These are phyloP conservation scores for Cyberlindnera euphorbiiphila DNA, from an alignment of 805 yeast species.

Conservation along the genomic window DNA sequence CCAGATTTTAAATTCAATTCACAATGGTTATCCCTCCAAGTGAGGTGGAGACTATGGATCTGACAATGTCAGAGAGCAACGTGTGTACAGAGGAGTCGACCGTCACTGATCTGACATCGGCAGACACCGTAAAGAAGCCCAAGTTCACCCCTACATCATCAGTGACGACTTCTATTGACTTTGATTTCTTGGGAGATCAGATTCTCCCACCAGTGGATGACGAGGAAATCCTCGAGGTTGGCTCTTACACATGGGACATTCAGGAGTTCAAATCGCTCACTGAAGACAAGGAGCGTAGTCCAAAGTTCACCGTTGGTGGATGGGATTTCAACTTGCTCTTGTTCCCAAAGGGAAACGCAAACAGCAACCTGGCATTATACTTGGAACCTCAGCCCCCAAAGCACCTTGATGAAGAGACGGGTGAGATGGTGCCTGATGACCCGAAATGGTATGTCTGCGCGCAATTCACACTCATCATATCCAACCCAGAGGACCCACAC, in stretches of 20 bases:
- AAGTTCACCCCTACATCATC: slow-evolving; percentile 3
- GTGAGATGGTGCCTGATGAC: slow-evolving; percentile 30
- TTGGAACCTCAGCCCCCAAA: slow-evolving; percentile 59
- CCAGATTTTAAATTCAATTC: too few relatives aligned
- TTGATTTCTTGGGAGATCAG: slow-evolving; percentile 17
- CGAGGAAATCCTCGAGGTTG: slow-evolving; percentile 30
- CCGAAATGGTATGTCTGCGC: slow-evolving; percentile 86
- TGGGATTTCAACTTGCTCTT: slow-evolving; percentile 66
- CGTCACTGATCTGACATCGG: slow-evolving; percentile 1
- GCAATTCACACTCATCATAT: slow-evolving; percentile 78
- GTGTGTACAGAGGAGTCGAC: slow-evolving; percentile 3
- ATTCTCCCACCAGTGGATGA: slow-evolving; percentile 28
- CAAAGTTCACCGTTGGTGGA: slow-evolving; percentile 54
- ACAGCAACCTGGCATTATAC: slow-evolving; percentile 63
- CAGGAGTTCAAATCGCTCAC: slow-evolving; percentile 27
- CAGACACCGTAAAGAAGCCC: slow-evolving; percentile 9
- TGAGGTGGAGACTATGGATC: not conserved
- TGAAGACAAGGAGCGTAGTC: slow-evolving; percentile 33
- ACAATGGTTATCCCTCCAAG: slow-evolving; percentile 1
- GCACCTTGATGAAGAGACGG: slow-evolving; percentile 26
- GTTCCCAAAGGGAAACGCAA: slow-evolving; percentile 72
- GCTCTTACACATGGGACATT: slow-evolving; percentile 38
- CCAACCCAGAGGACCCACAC: slow-evolving; percentile 72
- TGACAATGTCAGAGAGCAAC: slow-evolving; percentile 9
- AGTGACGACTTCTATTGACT: slow-evolving; percentile 14